These are phyloP conservation scores for Goffeauzyma gilvescens DNA, from an alignment of 768 basidiomycete species.

Conservation along the genomic window DNA sequence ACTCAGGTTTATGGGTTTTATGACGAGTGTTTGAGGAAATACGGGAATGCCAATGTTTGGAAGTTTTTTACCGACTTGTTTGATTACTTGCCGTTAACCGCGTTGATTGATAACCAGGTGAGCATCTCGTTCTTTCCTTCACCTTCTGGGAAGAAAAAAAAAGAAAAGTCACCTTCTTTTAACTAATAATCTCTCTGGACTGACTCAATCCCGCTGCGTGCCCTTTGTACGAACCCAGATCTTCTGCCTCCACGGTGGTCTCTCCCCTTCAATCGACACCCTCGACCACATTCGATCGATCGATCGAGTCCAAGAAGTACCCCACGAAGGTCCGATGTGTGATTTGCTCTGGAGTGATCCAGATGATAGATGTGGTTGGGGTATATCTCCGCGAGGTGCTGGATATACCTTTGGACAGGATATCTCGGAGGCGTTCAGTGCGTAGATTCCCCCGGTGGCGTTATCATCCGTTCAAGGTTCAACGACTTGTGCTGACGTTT, in stretches of 20 bases:
- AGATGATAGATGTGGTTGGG: conserved; percentile 98
- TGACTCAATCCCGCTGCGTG: neutral
- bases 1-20: conserved; percentile 99
- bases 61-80: conserved; percentile 97
- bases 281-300: conserved; percentile 97
- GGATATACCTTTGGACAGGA: conserved; percentile 99
- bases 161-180: neutral
- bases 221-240: conserved; percentile 41
- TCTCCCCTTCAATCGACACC: conserved; percentile 97
- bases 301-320: conserved; percentile 97
- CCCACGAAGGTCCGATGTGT: conserved; percentile 99
- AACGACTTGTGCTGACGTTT: too few relatives aligned
- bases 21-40: conserved; percentile 97
- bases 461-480: too few relatives aligned
- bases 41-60: conserved; percentile 99
- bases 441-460: conserved; percentile 6
- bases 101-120: conserved; percentile 97
- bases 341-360: conserved; percentile 99
- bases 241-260: conserved; percentile 93
- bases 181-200: neutral
- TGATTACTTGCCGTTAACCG: conserved; percentile 90
- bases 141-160: neutral
- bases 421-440: conserved; percentile 86
- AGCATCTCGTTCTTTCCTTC: conserved; percentile 31
- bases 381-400: conserved; percentile 93